Percentiles rank a stretch among this genome's conserved stretches.
Evolutionary conservation across 768 basidiomycete genomes (phyloP).

Genomic region (Termitomyces sp.): DNA sequence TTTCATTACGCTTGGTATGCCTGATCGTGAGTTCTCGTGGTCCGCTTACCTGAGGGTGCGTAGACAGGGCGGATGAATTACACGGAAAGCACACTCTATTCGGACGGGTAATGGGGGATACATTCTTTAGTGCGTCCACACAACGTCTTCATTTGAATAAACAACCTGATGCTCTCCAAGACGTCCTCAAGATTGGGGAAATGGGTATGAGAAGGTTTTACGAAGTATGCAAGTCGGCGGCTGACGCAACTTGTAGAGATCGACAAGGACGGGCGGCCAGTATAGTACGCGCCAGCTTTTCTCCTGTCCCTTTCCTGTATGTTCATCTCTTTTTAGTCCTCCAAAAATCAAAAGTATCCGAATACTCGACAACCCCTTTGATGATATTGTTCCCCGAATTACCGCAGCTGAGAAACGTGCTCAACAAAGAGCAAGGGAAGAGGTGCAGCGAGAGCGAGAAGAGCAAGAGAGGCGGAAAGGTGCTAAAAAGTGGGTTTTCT

Average conservation of each 20-base stretch:
- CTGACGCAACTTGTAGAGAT: constrained; percentile 45
- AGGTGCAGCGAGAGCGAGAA: constrained; percentile 73
- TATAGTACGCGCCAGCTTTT: constrained; percentile 54
- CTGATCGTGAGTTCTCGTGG: neutral
- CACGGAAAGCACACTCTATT: constrained; percentile 95
- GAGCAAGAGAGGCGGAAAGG: constrained; percentile 66
- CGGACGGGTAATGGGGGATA: constrained; percentile 85
- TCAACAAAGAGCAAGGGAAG: constrained; percentile 78
- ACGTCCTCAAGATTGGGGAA: constrained; percentile 89
- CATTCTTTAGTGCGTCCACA: constrained; percentile 70
- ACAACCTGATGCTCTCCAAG: constrained; percentile 30
- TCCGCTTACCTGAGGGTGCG: neutral
- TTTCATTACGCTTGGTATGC: constrained; percentile 84
- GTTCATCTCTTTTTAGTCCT: constrained; percentile 45
- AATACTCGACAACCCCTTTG: constrained; percentile 91
- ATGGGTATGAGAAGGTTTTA: constrained; percentile 51
- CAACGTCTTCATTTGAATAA: neutral
- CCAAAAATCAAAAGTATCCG: constrained; percentile 85
- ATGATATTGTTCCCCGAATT: constrained; percentile 93
- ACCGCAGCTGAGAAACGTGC: constrained; percentile 88
- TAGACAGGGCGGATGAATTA: constrained; percentile 88
- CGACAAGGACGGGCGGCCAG: constrained; percentile 65
- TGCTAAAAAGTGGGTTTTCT: constrained; percentile 76
- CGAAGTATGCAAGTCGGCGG: neutral
- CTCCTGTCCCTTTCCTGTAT: neutral